These are phyloP conservation scores for Ogataea haglerorum DNA, from an alignment of 805 yeast species.

Conservation along the genomic window DNA sequence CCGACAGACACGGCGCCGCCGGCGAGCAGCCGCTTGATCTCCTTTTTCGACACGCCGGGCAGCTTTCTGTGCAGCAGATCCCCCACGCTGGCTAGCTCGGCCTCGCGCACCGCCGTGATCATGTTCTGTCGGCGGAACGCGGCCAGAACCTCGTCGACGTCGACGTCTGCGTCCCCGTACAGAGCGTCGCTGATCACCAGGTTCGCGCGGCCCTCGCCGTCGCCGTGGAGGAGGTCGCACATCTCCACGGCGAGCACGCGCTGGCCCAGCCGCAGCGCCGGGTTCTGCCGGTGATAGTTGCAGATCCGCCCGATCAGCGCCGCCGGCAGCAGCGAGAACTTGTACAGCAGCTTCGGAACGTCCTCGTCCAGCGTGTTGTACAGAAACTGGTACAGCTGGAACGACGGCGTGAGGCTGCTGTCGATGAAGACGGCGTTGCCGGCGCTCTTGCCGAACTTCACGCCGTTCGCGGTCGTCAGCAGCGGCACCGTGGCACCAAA, in stretches of 20 bases:
- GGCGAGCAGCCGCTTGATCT: slow-evolving; percentile 46
- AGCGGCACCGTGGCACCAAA: slow-evolving; percentile 89
- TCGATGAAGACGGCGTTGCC: slow-evolving; percentile 94
- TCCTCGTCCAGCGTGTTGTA: slow-evolving; percentile 76
- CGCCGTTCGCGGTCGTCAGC: slow-evolving; percentile 83
- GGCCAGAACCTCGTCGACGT: slow-evolving; percentile 46
- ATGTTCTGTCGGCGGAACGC: slow-evolving; percentile 62
- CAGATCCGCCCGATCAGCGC: slow-evolving; percentile 53
- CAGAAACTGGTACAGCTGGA: slow-evolving; percentile 81
- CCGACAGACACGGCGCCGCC: slow-evolving; percentile 78
- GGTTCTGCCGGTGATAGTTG: slow-evolving; percentile 49
- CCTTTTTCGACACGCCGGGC: slow-evolving; percentile 42
- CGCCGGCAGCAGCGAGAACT: slow-evolving; percentile 76
- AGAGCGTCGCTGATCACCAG: slow-evolving; percentile 63
- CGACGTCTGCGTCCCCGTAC: slow-evolving; percentile 42
- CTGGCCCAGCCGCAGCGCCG: slow-evolving; percentile 73
- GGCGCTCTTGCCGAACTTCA: slow-evolving; percentile 94
- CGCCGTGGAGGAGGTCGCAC: slow-evolving; percentile 84
- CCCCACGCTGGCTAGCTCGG: slow-evolving; percentile 42
- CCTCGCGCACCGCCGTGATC: slow-evolving; percentile 35
- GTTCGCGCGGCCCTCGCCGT: slow-evolving; percentile 67
- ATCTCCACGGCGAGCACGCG: slow-evolving; percentile 76
- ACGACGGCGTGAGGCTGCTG: slow-evolving; percentile 69
- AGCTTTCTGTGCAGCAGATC: slow-evolving; percentile 48
- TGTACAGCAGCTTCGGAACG: slow-evolving; percentile 62